phyloP scores from a whole-genome alignment of 2,329 filamentous ascomycete genomes.

The Cytospora piceicola region DNA sequence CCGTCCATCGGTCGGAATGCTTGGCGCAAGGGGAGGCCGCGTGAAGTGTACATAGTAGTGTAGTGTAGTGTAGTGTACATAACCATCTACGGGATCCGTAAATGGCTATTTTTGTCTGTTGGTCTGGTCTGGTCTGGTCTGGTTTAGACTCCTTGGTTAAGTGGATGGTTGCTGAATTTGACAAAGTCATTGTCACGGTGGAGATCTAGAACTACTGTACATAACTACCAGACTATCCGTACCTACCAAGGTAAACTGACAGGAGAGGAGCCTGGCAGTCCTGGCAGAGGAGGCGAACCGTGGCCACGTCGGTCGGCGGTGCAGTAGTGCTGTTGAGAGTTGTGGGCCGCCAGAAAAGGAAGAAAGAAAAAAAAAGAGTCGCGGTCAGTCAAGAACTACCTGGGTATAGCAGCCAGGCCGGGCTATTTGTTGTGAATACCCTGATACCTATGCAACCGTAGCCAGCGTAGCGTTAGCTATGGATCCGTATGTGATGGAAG shows the following conservation, averaged over 20 bases:
- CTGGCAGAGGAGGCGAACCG: neutral
- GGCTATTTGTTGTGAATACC: too few relatives aligned
- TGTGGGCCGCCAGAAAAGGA: neutral
- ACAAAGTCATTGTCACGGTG: neutral
- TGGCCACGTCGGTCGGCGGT: conserved; percentile 2
- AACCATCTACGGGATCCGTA: too few relatives aligned
- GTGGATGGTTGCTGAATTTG: neutral
- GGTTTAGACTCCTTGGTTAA: neutral
- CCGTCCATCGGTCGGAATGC: neutral
- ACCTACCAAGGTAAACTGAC: too few relatives aligned
- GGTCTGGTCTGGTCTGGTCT: too few relatives aligned
- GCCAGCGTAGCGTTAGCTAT: too few relatives aligned
- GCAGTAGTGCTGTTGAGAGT: neutral
- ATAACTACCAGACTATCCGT: too few relatives aligned
- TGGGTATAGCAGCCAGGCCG: too few relatives aligned
- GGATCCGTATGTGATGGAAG: too few relatives aligned
- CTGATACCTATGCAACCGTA: too few relatives aligned
- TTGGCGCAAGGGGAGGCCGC: neutral
- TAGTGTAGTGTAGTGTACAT: neutral
- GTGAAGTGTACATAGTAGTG: neutral
- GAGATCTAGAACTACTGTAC: neutral
- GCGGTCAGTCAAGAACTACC: too few relatives aligned
- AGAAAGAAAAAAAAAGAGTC: too few relatives aligned
- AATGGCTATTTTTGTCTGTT: neutral
- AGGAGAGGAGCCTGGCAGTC: too few relatives aligned